Evolutionary conservation across 176 grass and related monocot species (phyloP).

Genomic region (Hsuehochloa calcarea): DNA sequence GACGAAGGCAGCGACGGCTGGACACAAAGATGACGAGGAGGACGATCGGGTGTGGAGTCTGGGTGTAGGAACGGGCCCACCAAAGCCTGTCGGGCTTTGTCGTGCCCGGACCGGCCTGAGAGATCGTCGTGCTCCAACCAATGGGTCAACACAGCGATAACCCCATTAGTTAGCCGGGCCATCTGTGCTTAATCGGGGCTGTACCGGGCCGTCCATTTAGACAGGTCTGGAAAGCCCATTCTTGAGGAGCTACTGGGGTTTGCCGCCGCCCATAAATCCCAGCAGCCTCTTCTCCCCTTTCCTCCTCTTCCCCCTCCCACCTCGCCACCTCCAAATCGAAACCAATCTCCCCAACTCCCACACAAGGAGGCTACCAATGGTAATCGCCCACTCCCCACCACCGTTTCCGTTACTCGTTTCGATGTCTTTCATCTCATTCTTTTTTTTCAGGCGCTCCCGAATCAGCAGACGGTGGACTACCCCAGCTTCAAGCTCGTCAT

Average conservation of each 20-base stretch:
- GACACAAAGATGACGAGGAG: too few relatives aligned
- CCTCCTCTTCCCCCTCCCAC: not conserved
- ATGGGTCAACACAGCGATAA: too few relatives aligned
- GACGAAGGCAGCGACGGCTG: too few relatives aligned
- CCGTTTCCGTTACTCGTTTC: not conserved
- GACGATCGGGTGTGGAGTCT: too few relatives aligned
- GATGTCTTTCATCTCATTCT: not conserved
- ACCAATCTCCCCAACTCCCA: not conserved
- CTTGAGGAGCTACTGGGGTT: not conserved
- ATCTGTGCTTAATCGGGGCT: too few relatives aligned
- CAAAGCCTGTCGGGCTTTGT: too few relatives aligned
- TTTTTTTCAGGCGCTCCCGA: constrained; percentile 48
- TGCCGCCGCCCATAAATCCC: not conserved
- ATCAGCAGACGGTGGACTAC: constrained; percentile 59
- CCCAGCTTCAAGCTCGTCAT: constrained; percentile 65
- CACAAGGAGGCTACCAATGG: not conserved
- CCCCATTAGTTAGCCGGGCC: too few relatives aligned
- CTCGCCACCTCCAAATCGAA: not conserved
- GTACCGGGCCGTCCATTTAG: too few relatives aligned
- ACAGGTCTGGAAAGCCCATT: not conserved
- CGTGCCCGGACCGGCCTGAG: too few relatives aligned
- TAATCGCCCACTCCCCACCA: not conserved
- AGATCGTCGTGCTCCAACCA: too few relatives aligned
- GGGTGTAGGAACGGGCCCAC: too few relatives aligned
- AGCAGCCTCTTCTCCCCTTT: not conserved